Conservation (phyloP, 2,329 filamentous ascomycete species). For the Nannizziopsis arthrosporioides region DNA sequence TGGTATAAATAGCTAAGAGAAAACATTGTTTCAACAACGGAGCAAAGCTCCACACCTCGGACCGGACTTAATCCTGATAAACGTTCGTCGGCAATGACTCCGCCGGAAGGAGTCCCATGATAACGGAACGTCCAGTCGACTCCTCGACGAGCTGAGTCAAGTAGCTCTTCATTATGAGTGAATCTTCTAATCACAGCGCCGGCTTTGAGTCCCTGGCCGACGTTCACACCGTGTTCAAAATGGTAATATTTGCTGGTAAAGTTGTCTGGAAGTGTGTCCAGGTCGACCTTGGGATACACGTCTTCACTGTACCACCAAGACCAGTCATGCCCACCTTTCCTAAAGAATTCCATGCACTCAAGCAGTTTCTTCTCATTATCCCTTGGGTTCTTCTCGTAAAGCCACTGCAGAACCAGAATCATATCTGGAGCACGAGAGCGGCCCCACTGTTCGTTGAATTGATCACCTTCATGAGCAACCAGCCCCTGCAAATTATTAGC, state of each 20-base stretch:
- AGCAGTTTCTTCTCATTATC: conserved; percentile 27
- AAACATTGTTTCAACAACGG: conserved; percentile 42
- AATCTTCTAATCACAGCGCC: conserved; percentile 37
- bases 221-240: conserved; percentile 40
- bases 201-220: conserved; percentile 39
- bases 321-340: conserved; percentile 32
- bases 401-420: conserved; percentile 39
- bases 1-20: conserved; percentile 43
- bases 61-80: conserved; percentile 35
- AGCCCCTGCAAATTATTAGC: conserved; percentile 42
- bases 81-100: conserved; percentile 42
- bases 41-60: conserved; percentile 41
- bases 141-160: conserved; percentile 31
- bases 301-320: conserved; percentile 30
- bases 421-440: conserved; percentile 34
- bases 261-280: conserved; percentile 24
- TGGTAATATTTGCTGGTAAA: conserved; percentile 26
- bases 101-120: conserved; percentile 39
- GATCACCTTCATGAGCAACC: conserved; percentile 34
- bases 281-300: conserved; percentile 28
- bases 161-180: conserved; percentile 34
- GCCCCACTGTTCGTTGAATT: conserved; percentile 34
- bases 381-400: conserved; percentile 36
- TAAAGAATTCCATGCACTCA: conserved; percentile 35
- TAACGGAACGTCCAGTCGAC: conserved; percentile 40